Conservation (phyloP, 495 filamentous ascomycete genomes). For the Entonaema liquescens region DNA sequence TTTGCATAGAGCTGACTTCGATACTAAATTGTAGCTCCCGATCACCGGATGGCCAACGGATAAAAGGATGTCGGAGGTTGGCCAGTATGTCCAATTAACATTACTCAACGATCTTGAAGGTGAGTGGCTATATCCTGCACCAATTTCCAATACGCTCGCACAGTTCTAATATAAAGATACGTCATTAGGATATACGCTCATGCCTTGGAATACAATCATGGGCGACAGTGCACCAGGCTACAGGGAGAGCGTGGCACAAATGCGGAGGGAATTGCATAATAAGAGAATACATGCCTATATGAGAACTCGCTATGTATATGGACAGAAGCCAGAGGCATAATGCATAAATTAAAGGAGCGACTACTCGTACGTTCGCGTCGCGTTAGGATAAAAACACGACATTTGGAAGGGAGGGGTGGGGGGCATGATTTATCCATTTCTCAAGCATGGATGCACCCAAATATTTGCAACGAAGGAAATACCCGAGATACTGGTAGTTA, state of each 20-base stretch:
- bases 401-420: not conserved
- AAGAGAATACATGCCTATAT: slow-evolving; percentile 39
- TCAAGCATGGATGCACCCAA: not conserved
- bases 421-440: not conserved
- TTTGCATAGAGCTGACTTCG: slow-evolving; percentile 30
- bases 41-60: slow-evolving; percentile 44
- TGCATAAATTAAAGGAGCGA: not conserved
- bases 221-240: slow-evolving; percentile 34
- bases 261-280: slow-evolving; percentile 32
- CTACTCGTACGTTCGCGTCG: not conserved
- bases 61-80: slow-evolving; percentile 64
- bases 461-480: not conserved
- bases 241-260: slow-evolving; percentile 20
- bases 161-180: not conserved
- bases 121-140: not conserved
- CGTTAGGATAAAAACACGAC: not conserved
- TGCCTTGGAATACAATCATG: slow-evolving; percentile 36
- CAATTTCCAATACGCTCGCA: not conserved
- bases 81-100: slow-evolving; percentile 35
- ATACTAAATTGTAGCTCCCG: slow-evolving; percentile 20
- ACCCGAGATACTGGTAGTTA: not conserved
- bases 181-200: slow-evolving; percentile 29
- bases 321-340: slow-evolving; percentile 14
- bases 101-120: slow-evolving; percentile 40
- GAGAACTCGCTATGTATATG: slow-evolving; percentile 33